phyloP scores from a whole-genome alignment of 768 basidiomycete genomes.

The Pleurotus eryngii region DNA sequence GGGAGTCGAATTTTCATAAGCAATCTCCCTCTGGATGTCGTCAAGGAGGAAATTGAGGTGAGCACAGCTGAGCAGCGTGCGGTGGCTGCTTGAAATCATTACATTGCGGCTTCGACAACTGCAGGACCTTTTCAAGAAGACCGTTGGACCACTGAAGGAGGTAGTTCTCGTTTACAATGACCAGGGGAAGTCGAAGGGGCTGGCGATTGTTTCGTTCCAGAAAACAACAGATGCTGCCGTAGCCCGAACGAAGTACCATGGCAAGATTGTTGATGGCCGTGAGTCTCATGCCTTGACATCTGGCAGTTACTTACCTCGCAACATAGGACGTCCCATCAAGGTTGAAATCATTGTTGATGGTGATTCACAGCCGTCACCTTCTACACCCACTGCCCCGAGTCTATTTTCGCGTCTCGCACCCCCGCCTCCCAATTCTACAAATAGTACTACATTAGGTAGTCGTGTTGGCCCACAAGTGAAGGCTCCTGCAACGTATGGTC shows the following conservation, averaged over 20 bases:
- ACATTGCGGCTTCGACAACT: neutral
- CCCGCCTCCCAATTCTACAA: conserved; percentile 2
- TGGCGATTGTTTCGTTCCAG: conserved; percentile 72
- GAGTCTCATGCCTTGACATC: conserved; percentile 20
- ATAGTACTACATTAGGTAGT: conserved; percentile 6
- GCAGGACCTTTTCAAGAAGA: conserved; percentile 74
- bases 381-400: conserved; percentile 4
- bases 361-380: conserved; percentile 17
- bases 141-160: conserved; percentile 71
- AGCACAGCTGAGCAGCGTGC: conserved; percentile 10
- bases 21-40: conserved; percentile 64
- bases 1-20: conserved; percentile 72
- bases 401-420: neutral
- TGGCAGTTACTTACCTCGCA: conserved; percentile 1
- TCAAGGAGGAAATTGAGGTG: conserved; percentile 67
- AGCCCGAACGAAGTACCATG: conserved; percentile 69
- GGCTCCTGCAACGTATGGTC: neutral
- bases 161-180: conserved; percentile 72
- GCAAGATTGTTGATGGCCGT: conserved; percentile 71
- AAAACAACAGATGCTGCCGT: conserved; percentile 57
- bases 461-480: neutral
- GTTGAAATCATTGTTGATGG: conserved; percentile 59
- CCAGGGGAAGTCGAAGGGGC: conserved; percentile 73
- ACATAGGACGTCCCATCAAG: conserved; percentile 62
- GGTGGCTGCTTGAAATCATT: neutral